Evolutionary conservation across 225 moss, liverwort and hornwort genomes (phyloP).

Genomic region (Rhytidiadelphus loreus): DNA sequence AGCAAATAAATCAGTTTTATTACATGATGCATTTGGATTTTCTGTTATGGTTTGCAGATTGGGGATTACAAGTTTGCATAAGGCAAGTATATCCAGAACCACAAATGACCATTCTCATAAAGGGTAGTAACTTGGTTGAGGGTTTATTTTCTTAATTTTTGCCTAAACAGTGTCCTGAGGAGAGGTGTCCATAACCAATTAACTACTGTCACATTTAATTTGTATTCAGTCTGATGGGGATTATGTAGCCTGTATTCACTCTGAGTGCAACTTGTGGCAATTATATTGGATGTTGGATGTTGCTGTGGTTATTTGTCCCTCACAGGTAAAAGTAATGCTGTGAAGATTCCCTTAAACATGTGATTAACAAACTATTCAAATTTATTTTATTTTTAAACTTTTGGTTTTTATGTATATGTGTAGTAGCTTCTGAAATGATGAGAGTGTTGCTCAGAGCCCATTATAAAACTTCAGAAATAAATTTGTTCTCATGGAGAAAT

Average conservation of each 20-base stretch:
- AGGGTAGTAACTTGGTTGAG: too few species aligned
- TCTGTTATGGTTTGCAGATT: background rate
- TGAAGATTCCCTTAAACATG: background rate
- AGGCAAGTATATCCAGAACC: background rate
- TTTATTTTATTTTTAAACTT: background rate
- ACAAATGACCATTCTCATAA: background rate
- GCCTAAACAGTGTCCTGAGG: background rate
- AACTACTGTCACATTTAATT: too few species aligned
- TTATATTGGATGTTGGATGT: background rate
- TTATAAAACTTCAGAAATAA: too few species aligned
- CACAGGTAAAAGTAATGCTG: background rate
- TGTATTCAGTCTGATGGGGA: background rate
- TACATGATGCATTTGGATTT: too few species aligned
- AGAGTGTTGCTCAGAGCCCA: background rate
- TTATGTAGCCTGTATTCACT: fast-evolving
- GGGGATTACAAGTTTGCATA: fast-evolving
- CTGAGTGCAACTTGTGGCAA: too few species aligned
- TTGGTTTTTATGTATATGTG: fast-evolving
- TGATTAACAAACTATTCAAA: background rate
- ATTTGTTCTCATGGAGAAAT: too few species aligned
- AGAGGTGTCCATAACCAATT: fast-evolving
- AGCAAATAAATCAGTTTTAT: background rate
- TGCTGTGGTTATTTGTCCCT: background rate
- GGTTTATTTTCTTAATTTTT: too few species aligned
- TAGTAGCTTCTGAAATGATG: too few species aligned